Conservation (phyloP, 2,329 filamentous ascomycete genomes). For the Colletotrichum sp. region DNA sequence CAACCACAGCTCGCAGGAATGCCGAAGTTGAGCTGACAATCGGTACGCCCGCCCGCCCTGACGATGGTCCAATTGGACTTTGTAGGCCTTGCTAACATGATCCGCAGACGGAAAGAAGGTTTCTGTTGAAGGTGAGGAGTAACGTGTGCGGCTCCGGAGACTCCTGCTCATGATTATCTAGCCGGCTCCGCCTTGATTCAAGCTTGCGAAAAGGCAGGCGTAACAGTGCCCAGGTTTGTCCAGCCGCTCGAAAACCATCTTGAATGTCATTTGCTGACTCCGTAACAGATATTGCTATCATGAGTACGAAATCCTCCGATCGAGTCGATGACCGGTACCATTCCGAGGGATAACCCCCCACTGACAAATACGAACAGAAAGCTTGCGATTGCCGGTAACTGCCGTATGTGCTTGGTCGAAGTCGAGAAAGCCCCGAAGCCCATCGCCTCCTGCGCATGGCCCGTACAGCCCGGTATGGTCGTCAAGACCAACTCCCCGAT, state of each 20-base stretch:
- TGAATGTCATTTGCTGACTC: constrained; percentile 25
- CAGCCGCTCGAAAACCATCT: not conserved
- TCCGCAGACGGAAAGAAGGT: constrained; percentile 92
- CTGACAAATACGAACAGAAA: constrained; percentile 68
- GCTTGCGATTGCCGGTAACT: constrained; percentile 98
- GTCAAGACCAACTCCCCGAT: constrained; percentile 98
- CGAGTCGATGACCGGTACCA: constrained; percentile 26
- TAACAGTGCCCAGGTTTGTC: constrained; percentile 80
- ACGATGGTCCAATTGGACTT: constrained; percentile 31
- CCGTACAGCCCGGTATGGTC: constrained; percentile 97
- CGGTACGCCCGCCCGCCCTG: constrained; percentile 57
- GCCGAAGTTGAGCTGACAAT: constrained; percentile 98
- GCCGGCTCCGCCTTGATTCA: constrained; percentile 97
- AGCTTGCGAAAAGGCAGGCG: constrained; percentile 97
- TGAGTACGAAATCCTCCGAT: constrained; percentile 68
- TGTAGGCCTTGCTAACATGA: constrained; percentile 33
- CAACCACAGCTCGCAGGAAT: constrained; percentile 76
- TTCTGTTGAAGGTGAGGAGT: constrained; percentile 82
- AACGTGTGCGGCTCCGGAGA: constrained; percentile 19
- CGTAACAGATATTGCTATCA: constrained; percentile 90
- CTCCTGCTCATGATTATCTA: constrained; percentile 44
- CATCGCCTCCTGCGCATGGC: constrained; percentile 98
- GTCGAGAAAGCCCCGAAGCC: constrained; percentile 96
- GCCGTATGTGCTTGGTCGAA: constrained; percentile 99
- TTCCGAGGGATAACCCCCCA: constrained; percentile 21